Conservation (phyloP, 2,329 filamentous ascomycete species). For the Chrysoporthe cubensis region DNA sequence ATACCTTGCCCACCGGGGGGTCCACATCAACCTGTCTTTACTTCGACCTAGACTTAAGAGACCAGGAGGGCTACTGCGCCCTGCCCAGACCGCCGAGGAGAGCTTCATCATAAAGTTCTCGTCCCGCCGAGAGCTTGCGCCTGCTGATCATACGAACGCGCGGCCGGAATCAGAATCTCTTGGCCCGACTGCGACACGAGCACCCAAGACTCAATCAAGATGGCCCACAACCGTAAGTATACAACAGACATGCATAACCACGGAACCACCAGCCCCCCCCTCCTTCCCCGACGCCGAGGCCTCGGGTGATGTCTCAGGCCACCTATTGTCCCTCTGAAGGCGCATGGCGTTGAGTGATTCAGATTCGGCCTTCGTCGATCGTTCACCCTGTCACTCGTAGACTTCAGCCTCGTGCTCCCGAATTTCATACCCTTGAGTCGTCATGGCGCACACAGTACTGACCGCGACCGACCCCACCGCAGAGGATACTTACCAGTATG, state of each 20-base stretch:
- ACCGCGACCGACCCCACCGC: slow-evolving; percentile 19
- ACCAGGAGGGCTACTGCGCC: neutral
- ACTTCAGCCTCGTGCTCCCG: neutral
- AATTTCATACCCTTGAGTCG: neutral
- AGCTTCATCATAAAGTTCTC: neutral
- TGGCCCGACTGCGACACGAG: slow-evolving; percentile 7
- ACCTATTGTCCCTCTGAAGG: neutral
- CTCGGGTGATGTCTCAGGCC: slow-evolving; percentile 3
- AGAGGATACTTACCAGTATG: slow-evolving; percentile 64
- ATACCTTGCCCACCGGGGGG: slow-evolving; percentile 7
- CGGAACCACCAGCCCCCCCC: neutral
- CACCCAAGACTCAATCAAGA: slow-evolving; percentile 11
- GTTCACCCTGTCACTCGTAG: neutral
- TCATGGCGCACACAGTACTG: slow-evolving; percentile 5
- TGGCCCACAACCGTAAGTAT: slow-evolving; percentile 26
- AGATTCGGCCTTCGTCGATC: neutral
- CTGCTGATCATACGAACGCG: neutral
- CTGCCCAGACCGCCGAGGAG: neutral
- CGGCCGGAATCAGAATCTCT: neutral
- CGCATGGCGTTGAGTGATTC: neutral
- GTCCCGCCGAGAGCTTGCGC: neutral
- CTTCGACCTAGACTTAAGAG: neutral
- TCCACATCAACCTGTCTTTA: slow-evolving; percentile 12
- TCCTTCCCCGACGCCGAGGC: neutral
- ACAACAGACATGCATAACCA: neutral